phyloP scores from a whole-genome alignment of 2,329 filamentous ascomycete species.

The Teratosphaeria zuluensis region DNA sequence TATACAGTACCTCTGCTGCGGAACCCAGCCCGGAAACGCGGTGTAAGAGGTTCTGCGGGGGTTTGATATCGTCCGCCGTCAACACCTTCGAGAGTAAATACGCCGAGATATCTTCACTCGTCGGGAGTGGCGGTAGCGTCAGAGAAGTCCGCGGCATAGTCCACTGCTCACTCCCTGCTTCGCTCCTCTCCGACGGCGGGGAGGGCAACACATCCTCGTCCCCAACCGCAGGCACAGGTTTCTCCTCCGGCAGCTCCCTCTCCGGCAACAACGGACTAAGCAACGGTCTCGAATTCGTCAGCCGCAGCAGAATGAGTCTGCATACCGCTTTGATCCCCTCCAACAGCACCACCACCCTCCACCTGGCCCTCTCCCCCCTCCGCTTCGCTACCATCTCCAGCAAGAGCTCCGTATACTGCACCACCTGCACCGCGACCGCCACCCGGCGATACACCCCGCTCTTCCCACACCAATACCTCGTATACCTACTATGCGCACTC shows the following conservation, averaged over 20 bases:
- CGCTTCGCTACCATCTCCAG: constrained; percentile 96
- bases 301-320: constrained; percentile 64
- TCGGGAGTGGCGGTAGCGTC: constrained; percentile 72
- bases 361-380: constrained; percentile 67
- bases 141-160: constrained; percentile 90
- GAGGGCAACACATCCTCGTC: constrained; percentile 34
- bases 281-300: constrained; percentile 74
- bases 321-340: constrained; percentile 83
- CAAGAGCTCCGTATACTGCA: constrained; percentile 90
- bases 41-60: constrained; percentile 77
- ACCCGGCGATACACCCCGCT: constrained; percentile 68
- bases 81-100: constrained; percentile 86
- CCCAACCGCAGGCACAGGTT: constrained; percentile 13
- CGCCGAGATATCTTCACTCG: constrained; percentile 68
- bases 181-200: constrained; percentile 26
- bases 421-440: constrained; percentile 74
- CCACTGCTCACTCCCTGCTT: constrained; percentile 49
- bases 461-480: constrained; percentile 51
- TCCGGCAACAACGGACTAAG: constrained; percentile 79
- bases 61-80: constrained; percentile 93
- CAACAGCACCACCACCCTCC: constrained; percentile 77
- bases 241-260: constrained; percentile 54
- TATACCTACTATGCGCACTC: constrained; percentile 53
- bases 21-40: constrained; percentile 64
- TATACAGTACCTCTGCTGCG: constrained; percentile 82